A percentile compares a stretch with the other conserved stretches of the same genome.
Evolutionary conservation across 2,329 filamentous ascomycete species (phyloP).

Genomic region (Fusarium verrucosum): DNA sequence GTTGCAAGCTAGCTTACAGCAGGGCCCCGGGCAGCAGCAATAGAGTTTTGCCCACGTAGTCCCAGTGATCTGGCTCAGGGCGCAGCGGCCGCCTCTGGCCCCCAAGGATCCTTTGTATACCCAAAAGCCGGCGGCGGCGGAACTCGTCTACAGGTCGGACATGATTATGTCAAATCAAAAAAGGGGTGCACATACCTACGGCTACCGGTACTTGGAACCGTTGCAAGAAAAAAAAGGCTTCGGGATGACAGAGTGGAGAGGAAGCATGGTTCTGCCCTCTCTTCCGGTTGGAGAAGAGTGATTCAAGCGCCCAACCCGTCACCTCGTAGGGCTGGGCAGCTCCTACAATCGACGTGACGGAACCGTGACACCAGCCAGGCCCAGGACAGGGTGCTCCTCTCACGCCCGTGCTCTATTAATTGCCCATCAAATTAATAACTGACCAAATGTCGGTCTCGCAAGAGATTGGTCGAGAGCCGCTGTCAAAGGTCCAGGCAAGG

Average conservation of each 20-base stretch:
- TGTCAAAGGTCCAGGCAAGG: background rate
- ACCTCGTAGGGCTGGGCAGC: conserved; percentile 29
- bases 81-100: conserved; percentile 28
- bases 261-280: background rate
- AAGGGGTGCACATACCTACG: conserved; percentile 3
- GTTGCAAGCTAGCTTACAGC: background rate
- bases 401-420: conserved; percentile 6
- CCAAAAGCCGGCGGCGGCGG: conserved; percentile 11
- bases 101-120: conserved; percentile 27
- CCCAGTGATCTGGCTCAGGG: conserved; percentile 38
- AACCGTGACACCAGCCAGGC: no score
- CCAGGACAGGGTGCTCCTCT: background rate
- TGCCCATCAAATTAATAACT: conserved; percentile 28
- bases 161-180: conserved; percentile 18
- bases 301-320: conserved; percentile 22
- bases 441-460: conserved; percentile 20
- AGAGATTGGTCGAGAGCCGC: conserved; percentile 15
- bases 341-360: conserved; percentile 1
- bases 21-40: background rate
- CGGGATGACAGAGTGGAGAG: conserved; percentile 4
- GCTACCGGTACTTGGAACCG: background rate
- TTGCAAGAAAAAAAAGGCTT: background rate
- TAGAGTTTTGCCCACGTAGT: conserved; percentile 7
- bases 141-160: background rate
- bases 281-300: conserved; percentile 14